Base-by-base conservation (phyloP, 1,139 yeast species). In the Candida sp. region DNA sequence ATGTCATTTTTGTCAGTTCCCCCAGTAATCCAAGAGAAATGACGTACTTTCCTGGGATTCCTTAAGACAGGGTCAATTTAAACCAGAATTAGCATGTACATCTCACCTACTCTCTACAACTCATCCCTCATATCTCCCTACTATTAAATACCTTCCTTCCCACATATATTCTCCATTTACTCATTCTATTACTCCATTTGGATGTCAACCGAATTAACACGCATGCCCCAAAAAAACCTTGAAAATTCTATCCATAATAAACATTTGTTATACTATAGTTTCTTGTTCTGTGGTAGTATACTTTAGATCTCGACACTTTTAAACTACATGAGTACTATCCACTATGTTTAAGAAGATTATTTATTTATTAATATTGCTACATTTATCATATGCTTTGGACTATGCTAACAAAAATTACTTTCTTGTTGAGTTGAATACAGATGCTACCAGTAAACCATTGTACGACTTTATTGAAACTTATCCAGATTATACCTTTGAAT, bases 361-460 rank as follows among this genome's bases (percentile, higher is more conserved):
- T 30, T 30, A 30, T 30, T 30, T 30, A 12, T 30, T 30, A 12
- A 30, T 30, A 30, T 30, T 30, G 19, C 5, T 30, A 5, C 39
- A 29, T 5, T 29, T 37, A 19, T 29, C 33, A 12, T 9, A 15
- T 5, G 39, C 34, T 15, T 29, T 37, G 49, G 77, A 79, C 56
- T 73, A 66, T 52, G 66, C 56, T 7, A 48, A 49, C 30, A 63
- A 64, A 37, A 69, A 77, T 49, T 84, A 84, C 61, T 81, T 83
- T 50, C 73, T 84, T 9, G 69, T 84, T 30, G 88, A 83, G 51
- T 43, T 76, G n/a, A 70, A 74, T 49, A 68, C 75, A 4, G 46
- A 63, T 30, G 32, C 29, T 8, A 53, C 64, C 33, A 58, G 49
- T 40, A 46, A 49, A 39, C 66, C 72, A 11, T 61, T 70, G 23